A percentile compares a stretch with the other conserved stretches of the same genome.
These are phyloP conservation scores for Silene vulgaris DNA, from an alignment of 179 eudicot genomes.

Conservation along the genomic window DNA sequence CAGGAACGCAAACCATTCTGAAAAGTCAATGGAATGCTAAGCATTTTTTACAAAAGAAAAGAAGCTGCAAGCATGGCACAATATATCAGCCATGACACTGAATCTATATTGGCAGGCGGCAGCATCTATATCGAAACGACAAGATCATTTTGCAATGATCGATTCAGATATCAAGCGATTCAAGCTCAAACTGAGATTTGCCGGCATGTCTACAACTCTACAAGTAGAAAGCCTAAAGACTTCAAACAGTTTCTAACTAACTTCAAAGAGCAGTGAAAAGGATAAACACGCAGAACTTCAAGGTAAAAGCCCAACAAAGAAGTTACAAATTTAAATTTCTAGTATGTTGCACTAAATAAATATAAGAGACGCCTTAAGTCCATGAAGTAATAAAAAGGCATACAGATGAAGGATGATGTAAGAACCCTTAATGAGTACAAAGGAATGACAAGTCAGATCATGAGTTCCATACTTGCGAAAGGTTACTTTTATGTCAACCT, in stretches of 20 bases:
- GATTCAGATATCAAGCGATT: not conserved
- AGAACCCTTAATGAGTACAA: not conserved
- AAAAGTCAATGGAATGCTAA: conserved; percentile 22
- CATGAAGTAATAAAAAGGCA: not conserved
- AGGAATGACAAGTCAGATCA: not conserved
- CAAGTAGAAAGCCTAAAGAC: not conserved
- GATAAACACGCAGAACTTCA: not conserved
- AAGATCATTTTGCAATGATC: not conserved
- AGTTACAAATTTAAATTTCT: not conserved
- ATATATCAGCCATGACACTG: not conserved
- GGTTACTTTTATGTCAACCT: not conserved
- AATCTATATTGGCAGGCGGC: not conserved
- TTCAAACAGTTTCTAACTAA: not conserved
- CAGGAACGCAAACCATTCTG: conserved; percentile 88
- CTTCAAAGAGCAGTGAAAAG: not conserved
- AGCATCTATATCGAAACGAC: not conserved
- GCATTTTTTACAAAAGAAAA: not conserved
- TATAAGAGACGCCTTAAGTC: not conserved
- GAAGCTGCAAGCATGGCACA: not conserved
- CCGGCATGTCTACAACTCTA: not conserved
- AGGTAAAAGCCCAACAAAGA: not conserved
- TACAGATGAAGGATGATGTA: not conserved
- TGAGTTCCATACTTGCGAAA: not conserved
- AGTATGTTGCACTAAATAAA: no score
- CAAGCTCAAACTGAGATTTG: not conserved